phyloP scores from a whole-genome alignment of 768 basidiomycete genomes.

The Suillus sp. region DNA sequence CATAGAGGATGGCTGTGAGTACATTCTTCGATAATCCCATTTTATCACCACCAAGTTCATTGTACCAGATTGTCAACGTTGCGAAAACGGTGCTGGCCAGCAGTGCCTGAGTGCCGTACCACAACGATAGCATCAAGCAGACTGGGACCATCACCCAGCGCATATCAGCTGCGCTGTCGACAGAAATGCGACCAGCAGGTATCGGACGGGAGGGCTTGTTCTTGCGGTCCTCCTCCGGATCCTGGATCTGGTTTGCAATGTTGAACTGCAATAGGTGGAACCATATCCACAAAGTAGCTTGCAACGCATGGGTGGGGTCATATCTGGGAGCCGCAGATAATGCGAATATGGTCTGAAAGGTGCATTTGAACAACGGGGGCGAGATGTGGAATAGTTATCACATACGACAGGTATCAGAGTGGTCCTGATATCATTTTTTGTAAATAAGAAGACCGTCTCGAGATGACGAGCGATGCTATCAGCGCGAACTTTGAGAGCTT shows the following conservation, averaged over 20 bases:
- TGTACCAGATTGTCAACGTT: conserved; percentile 37
- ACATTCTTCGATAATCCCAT: conserved; percentile 43
- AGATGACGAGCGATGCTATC: conserved; percentile 17
- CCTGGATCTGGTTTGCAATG: conserved; percentile 41
- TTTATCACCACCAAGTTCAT: conserved; percentile 40
- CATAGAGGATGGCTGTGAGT: conserved; percentile 42
- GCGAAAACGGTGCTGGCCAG: conserved; percentile 35
- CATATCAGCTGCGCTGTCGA: conserved; percentile 34
- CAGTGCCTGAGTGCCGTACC: conserved; percentile 36
- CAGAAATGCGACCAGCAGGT: conserved; percentile 41
- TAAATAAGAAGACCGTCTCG: conserved; percentile 27
- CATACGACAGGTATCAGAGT: conserved; percentile 25
- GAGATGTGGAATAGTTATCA: not conserved
- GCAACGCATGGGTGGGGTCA: conserved; percentile 17
- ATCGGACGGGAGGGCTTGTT: conserved; percentile 47
- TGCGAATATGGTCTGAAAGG: conserved; percentile 35
- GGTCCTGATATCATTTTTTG: conserved; percentile 22
- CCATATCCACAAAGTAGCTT: conserved; percentile 43
- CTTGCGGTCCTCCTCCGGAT: conserved; percentile 40
- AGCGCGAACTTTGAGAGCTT: not conserved
- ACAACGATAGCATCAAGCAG: conserved; percentile 34
- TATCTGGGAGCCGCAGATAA: conserved; percentile 25
- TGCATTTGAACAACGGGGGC: not conserved
- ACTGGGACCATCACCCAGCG: conserved; percentile 37
- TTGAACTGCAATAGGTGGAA: conserved; percentile 43